These are phyloP conservation scores for Cyphellophora europaea DNA, from an alignment of 2,329 filamentous ascomycete species.

Conservation along the genomic window DNA sequence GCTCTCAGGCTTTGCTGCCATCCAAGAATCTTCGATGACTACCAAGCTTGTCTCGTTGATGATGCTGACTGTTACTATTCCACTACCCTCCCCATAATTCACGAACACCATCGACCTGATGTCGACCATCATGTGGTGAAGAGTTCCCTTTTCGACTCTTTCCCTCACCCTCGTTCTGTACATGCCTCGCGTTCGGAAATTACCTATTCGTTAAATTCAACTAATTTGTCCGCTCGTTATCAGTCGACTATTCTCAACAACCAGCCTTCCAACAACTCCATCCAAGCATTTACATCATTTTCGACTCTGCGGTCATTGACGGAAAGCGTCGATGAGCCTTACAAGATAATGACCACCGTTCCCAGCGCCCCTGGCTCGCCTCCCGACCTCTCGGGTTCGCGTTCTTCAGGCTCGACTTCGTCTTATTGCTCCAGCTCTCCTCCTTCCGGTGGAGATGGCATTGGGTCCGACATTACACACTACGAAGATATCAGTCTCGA, in stretches of 20 bases:
- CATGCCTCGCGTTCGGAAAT: background rate
- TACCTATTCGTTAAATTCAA: background rate
- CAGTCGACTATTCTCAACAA: background rate
- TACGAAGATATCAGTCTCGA: conserved; percentile 92
- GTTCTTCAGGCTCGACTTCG: conserved; percentile 78
- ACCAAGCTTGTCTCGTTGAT: background rate
- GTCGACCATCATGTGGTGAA: background rate
- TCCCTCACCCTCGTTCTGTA: background rate
- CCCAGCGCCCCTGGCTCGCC: conserved; percentile 54
- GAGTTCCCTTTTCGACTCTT: background rate
- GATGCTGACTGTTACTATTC: no score
- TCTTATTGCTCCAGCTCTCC: conserved; percentile 78
- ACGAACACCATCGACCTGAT: background rate
- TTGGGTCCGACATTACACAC: conserved; percentile 64
- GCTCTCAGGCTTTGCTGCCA: conserved; percentile 5
- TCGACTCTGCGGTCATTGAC: conserved; percentile 7
- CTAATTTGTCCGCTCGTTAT: background rate
- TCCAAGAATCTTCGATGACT: background rate
- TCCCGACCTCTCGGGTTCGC: conserved; percentile 71
- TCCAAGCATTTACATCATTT: background rate
- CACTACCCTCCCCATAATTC: background rate
- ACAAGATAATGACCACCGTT: conserved; percentile 32
- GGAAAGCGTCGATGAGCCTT: conserved; percentile 6
- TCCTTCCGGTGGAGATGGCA: conserved; percentile 40
- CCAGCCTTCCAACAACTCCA: no score